Conservation (phyloP, 1,284 basidiomycete species). For the Puccinia horiana region DNA sequence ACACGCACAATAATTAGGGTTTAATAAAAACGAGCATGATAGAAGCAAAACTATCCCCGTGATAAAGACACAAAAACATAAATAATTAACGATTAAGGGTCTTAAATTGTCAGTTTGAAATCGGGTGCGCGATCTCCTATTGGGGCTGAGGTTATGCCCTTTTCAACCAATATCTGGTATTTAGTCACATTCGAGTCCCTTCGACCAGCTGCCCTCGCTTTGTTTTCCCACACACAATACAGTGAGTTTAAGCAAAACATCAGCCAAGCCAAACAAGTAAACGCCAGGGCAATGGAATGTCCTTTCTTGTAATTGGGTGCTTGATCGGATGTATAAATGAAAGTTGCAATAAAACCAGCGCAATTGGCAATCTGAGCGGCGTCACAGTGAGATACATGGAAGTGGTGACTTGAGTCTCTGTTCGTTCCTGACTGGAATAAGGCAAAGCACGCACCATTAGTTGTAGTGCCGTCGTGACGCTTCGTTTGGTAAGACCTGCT, state of each 20-base stretch:
- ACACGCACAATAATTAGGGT: not conserved
- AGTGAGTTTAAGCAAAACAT: constrained; percentile 33
- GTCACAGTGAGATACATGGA: not conserved
- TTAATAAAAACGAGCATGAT: not conserved
- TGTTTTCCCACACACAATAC: constrained; percentile 54
- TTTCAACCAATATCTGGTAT: constrained; percentile 52
- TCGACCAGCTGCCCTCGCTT: constrained; percentile 51
- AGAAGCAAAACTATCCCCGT: not conserved
- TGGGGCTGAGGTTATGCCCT: constrained; percentile 53
- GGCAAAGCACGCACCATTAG: constrained; percentile 53
- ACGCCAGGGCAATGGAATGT: constrained; percentile 31
- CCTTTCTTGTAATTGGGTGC: constrained; percentile 30
- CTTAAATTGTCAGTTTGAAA: constrained; percentile 41
- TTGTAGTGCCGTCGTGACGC: constrained; percentile 53
- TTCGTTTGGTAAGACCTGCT: constrained; percentile 53
- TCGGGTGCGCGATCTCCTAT: constrained; percentile 54
- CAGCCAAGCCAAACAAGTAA: constrained; percentile 34
- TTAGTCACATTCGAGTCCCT: constrained; percentile 52
- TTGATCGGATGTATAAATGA: constrained; percentile 49
- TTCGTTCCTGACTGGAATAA: too few relatives aligned
- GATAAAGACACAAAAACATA: not conserved
- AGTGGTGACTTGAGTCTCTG: not conserved
- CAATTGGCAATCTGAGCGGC: constrained; percentile 33
- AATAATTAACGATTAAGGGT: not conserved
- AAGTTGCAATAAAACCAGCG: constrained; percentile 41